Base-by-base conservation (phyloP, 805 yeast species). In the Clavispora asparagi region DNA sequence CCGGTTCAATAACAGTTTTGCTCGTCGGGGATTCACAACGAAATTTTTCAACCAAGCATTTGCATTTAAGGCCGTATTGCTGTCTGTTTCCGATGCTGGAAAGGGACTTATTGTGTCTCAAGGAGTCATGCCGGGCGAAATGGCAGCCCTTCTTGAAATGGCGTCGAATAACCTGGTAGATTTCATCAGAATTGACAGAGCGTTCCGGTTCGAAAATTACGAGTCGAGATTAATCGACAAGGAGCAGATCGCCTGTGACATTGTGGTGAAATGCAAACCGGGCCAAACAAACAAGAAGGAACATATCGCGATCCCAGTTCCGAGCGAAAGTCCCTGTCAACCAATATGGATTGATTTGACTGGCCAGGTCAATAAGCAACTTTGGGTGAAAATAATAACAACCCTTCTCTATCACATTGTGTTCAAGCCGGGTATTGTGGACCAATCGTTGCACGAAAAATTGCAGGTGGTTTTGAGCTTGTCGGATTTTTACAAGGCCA, bases 211-310 rank as follows among this genome's bases (percentile, higher is more conserved):
- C 43, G 71, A 74, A 31, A 83, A 87, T 11, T 91, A 90, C 59
- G 85, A 84, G 35, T 85, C 96, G 1, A 76, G 96, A 50, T 70
- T 79, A 16, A 77, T 87, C 36, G 95, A 87, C 50, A 79, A 83
- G 52, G 79, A 74, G 37, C 82, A 73, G 60, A 74, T 78, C 41
- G 88, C 77, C 56, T 84, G 82, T 59, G 95, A 79, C 58, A 79
- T 82, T 23, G 71, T 78, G 19, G 60, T 76, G 19, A 65, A 68
- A 44, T 46, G 57, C n/a, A 41, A 48, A 16, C 28, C 26, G 27
- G 45, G 58, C 23, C 32, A 29, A 27, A 41, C 40, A 25, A 38
- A 35, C 13, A 35, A 26, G 26, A 13, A 35, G 16, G 17, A 17
- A 17, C 41, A 56, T n/a, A 38, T 27, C 1, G 48, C 54, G 6